Evolutionary conservation across 2,329 filamentous ascomycete genomes (phyloP).

Genomic region (Aspergillus fumigatiaffinis): DNA sequence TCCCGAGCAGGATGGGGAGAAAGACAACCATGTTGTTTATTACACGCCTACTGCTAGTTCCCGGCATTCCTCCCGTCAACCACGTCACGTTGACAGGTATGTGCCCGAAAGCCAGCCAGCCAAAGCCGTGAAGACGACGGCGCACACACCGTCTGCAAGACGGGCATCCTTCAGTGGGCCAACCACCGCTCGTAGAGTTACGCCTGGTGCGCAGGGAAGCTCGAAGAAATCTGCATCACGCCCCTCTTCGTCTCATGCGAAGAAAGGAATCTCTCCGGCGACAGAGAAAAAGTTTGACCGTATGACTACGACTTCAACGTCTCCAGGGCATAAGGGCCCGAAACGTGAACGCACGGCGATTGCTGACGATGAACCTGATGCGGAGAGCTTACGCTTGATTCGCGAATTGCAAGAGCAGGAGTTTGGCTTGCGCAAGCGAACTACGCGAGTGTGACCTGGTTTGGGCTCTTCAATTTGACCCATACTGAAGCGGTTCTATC

Average conservation of each 20-base stretch:
- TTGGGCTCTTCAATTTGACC: background rate
- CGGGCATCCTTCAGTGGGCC: slow-evolving; percentile 19
- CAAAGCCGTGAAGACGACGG: slow-evolving; percentile 23
- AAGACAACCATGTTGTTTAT: slow-evolving; percentile 23
- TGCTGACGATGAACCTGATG: slow-evolving; percentile 34
- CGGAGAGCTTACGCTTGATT: slow-evolving; percentile 42
- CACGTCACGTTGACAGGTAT: slow-evolving; percentile 39
- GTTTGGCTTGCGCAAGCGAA: slow-evolving; percentile 40
- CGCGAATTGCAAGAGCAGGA: slow-evolving; percentile 45
- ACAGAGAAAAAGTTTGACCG: slow-evolving; percentile 36
- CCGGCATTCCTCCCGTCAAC: slow-evolving; percentile 43
- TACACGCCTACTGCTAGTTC: slow-evolving; percentile 41
- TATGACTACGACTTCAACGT: slow-evolving; percentile 19
- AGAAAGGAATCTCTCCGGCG: slow-evolving; percentile 33
- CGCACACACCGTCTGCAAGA: slow-evolving; percentile 20
- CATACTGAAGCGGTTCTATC: background rate
- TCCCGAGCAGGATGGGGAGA: slow-evolving; percentile 31
- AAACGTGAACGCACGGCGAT: slow-evolving; percentile 24
- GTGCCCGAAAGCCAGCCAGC: slow-evolving; percentile 29
- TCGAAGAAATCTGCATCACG: slow-evolving; percentile 33
- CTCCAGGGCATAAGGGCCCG: slow-evolving; percentile 27
- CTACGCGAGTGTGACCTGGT: slow-evolving; percentile 13
- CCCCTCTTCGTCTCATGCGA: slow-evolving; percentile 36
- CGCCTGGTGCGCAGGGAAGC: slow-evolving; percentile 24
- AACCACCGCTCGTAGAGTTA: slow-evolving; percentile 21